Percentiles rank a stretch among this genome's conserved stretches.
Conservation (phyloP, 2,329 filamentous ascomycete genomes). For the Phialophora verrucosa region DNA sequence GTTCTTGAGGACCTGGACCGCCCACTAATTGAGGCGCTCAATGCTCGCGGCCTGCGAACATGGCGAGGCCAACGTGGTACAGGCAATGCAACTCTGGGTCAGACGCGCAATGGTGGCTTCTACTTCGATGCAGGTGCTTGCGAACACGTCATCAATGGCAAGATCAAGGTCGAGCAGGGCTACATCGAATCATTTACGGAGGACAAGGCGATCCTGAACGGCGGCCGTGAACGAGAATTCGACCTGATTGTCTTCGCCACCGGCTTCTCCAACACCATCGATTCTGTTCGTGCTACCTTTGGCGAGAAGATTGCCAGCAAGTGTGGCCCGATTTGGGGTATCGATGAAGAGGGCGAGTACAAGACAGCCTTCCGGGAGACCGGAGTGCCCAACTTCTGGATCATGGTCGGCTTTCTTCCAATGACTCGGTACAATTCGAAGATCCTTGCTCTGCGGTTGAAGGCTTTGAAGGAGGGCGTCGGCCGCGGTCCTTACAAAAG, state of each 20-base stretch:
- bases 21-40: constrained; percentile 38
- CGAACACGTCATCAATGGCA: constrained; percentile 41
- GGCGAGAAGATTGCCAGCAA: constrained; percentile 39
- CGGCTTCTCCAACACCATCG: constrained; percentile 41
- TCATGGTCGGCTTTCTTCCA: constrained; percentile 48
- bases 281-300: constrained; percentile 39
- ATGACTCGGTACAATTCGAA: constrained; percentile 46
- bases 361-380: constrained; percentile 44
- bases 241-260: constrained; percentile 44
- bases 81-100: constrained; percentile 41
- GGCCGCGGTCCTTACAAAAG: constrained; percentile 10
- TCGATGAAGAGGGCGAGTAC: constrained; percentile 43
- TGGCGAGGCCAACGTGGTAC: constrained; percentile 47
- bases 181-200: constrained; percentile 41
- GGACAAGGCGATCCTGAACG: constrained; percentile 45
- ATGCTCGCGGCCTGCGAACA: constrained; percentile 42
- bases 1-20: constrained; percentile 39
- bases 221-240: constrained; percentile 44
- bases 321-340: constrained; percentile 41
- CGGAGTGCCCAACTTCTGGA: constrained; percentile 47
- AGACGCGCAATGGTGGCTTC: constrained; percentile 44
- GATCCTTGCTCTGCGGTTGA: constrained; percentile 45
- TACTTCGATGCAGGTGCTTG: constrained; percentile 45
- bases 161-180: constrained; percentile 42
- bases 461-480: constrained; percentile 39